Evolutionary conservation across 371 early-diverging fungal species (phyloP).

Genomic region (Nematocida major): DNA sequence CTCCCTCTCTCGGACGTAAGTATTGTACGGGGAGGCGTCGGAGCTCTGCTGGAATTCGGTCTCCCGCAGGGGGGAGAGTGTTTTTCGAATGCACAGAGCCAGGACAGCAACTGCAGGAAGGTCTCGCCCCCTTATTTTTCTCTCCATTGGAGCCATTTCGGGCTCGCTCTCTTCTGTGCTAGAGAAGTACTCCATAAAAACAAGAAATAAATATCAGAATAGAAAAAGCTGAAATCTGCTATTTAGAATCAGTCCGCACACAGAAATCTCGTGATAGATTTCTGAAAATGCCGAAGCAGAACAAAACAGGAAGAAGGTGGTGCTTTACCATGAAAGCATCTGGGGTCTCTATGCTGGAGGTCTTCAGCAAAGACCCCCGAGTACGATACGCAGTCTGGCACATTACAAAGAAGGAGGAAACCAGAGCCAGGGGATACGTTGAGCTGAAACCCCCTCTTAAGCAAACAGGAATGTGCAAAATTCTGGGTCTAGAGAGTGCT

Average conservation of each 20-base stretch:
- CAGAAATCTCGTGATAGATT: too few relatives aligned
- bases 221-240: background rate
- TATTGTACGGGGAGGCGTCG: conserved; percentile 36
- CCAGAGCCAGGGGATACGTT: conserved; percentile 9
- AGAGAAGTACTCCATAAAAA: conserved; percentile 29
- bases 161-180: conserved; percentile 10
- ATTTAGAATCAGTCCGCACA: background rate
- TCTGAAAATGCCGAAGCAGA: background rate
- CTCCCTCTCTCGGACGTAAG: conserved; percentile 17
- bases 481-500: background rate
- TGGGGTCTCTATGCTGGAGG: background rate
- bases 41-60: background rate
- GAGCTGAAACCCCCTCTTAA: conserved; percentile 38
- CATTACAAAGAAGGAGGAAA: background rate
- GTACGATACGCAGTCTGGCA: conserved; percentile 26
- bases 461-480: conserved; percentile 22
- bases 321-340: background rate
- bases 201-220: background rate
- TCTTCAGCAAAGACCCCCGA: background rate
- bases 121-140: background rate
- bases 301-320: conserved; percentile 50
- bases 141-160: background rate
- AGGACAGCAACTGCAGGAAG: background rate
- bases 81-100: background rate
- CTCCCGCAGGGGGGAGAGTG: background rate